phyloP scores from a whole-genome alignment of 1,284 basidiomycete species.

The Violaceomyces palustris region DNA sequence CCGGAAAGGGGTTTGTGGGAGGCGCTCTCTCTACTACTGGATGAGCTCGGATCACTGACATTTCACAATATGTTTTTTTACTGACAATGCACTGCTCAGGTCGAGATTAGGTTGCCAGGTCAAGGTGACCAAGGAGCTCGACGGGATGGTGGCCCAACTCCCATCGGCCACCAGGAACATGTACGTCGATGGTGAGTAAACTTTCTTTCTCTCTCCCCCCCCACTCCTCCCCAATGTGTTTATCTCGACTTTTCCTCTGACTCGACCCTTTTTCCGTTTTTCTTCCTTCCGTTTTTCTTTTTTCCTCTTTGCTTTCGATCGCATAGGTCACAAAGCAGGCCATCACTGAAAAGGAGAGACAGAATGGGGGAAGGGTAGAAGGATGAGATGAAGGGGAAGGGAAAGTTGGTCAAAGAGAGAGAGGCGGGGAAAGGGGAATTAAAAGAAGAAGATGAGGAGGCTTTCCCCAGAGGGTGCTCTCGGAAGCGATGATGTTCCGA shows the following conservation, averaged over 20 bases:
- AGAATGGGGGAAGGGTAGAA: too few relatives aligned
- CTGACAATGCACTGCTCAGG: too few relatives aligned
- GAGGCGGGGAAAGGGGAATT: too few relatives aligned
- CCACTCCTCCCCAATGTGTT: neutral
- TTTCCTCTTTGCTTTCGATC: neutral
- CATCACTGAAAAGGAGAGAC: slow-evolving; percentile 11
- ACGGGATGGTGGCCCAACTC: slow-evolving; percentile 78
- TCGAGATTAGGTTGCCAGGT: slow-evolving; percentile 72
- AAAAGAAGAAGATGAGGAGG: too few relatives aligned
- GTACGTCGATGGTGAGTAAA: slow-evolving; percentile 72
- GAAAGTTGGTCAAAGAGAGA: too few relatives aligned
- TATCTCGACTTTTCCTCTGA: too few relatives aligned
- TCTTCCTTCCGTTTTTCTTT: neutral
- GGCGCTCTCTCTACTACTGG: neutral
- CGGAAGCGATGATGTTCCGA: too few relatives aligned
- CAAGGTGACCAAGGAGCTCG: slow-evolving; percentile 70
- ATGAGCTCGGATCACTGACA: too few relatives aligned
- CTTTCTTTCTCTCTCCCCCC: neutral
- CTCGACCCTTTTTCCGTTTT: too few relatives aligned
- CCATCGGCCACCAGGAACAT: slow-evolving; percentile 94
- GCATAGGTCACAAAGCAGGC: slow-evolving; percentile 25
- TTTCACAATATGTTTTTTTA: too few relatives aligned
- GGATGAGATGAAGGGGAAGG: too few relatives aligned
- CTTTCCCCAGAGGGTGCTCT: too few relatives aligned
- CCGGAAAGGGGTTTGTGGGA: neutral